Percentiles rank a stretch among this genome's conserved stretches.
Conservation (phyloP, 495 filamentous ascomycete genomes). For the Penicillium ucsense region DNA sequence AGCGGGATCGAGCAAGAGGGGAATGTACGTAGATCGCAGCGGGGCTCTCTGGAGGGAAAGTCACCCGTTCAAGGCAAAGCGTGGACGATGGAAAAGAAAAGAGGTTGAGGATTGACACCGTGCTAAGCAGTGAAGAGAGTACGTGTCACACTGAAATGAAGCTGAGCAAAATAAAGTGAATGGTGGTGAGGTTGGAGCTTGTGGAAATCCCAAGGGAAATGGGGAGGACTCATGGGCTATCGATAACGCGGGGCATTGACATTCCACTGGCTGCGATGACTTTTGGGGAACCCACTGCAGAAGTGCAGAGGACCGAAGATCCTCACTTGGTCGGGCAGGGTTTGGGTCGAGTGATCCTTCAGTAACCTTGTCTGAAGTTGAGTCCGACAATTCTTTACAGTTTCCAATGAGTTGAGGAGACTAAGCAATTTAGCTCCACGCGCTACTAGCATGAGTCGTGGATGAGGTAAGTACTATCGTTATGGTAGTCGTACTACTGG, state of each 20-base stretch:
- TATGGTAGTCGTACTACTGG: too few species aligned
- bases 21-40: too few species aligned
- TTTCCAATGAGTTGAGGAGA: too few species aligned
- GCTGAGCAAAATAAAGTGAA: background rate
- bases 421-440: too few species aligned
- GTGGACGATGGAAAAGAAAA: background rate
- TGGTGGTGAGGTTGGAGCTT: background rate
- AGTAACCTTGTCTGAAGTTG: too few species aligned
- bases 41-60: too few species aligned
- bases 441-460: too few species aligned
- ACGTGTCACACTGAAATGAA: background rate
- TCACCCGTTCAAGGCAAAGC: background rate
- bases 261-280: background rate
- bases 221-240: background rate
- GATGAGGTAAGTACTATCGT: too few species aligned
- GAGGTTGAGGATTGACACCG: background rate
- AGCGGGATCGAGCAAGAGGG: background rate
- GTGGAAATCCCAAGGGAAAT: conserved; percentile 1
- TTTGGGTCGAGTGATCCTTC: too few species aligned
- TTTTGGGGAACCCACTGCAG: background rate
- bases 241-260: conserved; percentile 7
- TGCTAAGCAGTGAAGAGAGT: conserved; percentile 1
- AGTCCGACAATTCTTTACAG: too few species aligned
- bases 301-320: too few species aligned
- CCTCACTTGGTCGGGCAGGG: too few species aligned